These are phyloP conservation scores for Cajanus cajan DNA, from an alignment of 306 rosid genomes.

Conservation along the genomic window DNA sequence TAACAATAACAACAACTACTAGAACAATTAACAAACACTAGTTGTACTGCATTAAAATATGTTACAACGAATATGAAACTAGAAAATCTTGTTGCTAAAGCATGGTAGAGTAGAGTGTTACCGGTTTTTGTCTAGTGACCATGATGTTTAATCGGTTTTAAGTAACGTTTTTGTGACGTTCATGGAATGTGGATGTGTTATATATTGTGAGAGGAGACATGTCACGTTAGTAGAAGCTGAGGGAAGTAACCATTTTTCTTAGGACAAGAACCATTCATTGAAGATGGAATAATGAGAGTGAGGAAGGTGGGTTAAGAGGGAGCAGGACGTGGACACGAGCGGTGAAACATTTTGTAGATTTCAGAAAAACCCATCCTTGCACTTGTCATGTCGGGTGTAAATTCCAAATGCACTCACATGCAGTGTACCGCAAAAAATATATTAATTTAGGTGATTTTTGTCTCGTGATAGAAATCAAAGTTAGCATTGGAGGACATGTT, in stretches of 20 bases:
- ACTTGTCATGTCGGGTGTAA: constrained; percentile 27
- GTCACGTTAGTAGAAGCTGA: constrained; percentile 17
- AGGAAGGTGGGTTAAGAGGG: background rate
- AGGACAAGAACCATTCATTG: constrained; percentile 26
- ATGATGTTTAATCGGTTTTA: constrained; percentile 12
- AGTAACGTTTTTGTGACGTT: background rate
- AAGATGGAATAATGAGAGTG: constrained; percentile 9
- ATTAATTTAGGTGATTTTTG: no score
- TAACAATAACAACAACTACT: background rate
- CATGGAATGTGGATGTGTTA: constrained; percentile 20
- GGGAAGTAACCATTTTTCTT: background rate
- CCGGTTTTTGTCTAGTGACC: background rate
- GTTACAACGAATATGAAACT: background rate
- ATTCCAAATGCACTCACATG: constrained; percentile 34
- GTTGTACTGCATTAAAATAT: background rate
- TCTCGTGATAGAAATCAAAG: no score
- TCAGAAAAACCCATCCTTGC: constrained; percentile 28
- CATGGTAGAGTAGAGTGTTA: background rate
- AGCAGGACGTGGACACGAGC: constrained; percentile 23
- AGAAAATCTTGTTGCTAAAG: background rate
- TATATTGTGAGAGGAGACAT: constrained; percentile 27
- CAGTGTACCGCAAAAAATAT: constrained; percentile 42
- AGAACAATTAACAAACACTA: background rate
- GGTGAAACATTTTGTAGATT: constrained; percentile 29
- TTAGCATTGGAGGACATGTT: no score